A percentile compares a stretch with the other conserved stretches of the same genome.
Conservation (phyloP, 495 filamentous ascomycete genomes). For the Xylaria castorea region DNA sequence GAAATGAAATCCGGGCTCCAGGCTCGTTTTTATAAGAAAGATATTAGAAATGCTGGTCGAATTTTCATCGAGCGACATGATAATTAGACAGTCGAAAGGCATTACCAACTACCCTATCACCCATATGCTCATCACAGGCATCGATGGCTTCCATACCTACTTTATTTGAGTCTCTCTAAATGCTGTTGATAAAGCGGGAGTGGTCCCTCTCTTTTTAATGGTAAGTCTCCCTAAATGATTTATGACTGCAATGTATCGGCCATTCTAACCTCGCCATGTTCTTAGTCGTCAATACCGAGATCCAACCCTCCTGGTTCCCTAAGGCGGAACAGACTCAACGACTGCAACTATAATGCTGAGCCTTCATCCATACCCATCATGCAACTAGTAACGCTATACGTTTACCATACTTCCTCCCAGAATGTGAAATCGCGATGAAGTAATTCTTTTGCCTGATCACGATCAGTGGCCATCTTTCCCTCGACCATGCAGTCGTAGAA, state of each 20-base stretch:
- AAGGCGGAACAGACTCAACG: background rate
- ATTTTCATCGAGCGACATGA: background rate
- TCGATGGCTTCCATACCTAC: background rate
- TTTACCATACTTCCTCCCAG: conserved; percentile 59
- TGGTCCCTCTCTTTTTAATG: background rate
- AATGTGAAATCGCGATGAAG: conserved; percentile 38
- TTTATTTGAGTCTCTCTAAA: background rate
- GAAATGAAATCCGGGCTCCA: background rate
- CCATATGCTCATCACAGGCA: background rate
- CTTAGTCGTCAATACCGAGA: background rate
- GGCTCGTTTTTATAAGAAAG: background rate
- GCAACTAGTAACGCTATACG: background rate
- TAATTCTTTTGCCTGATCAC: conserved; percentile 41
- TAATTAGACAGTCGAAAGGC: background rate
- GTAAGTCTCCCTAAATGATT: too few relatives aligned
- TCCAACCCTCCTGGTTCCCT: background rate
- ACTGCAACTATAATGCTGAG: background rate
- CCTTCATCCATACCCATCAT: background rate
- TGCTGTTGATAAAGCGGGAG: background rate
- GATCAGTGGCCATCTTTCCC: conserved; percentile 33
- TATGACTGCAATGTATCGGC: background rate
- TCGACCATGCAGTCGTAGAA: conserved; percentile 71
- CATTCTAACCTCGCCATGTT: background rate
- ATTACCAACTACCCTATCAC: background rate
- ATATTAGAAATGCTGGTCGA: background rate